phyloP scores from a whole-genome alignment of 75 land plant genomes.

The Pinus albicaulis region DNA sequence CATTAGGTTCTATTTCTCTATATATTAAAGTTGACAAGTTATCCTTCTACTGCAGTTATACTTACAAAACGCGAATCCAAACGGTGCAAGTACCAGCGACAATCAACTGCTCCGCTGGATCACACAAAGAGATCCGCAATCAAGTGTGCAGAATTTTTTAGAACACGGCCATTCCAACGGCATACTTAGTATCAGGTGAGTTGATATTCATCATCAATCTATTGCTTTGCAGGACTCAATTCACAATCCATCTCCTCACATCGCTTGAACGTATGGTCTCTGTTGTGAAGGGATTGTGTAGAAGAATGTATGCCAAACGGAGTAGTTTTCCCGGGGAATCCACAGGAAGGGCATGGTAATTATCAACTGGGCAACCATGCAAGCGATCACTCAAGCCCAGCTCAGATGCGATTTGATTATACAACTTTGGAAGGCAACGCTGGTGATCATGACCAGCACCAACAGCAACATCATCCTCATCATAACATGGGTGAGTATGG shows the following conservation, averaged over 20 bases:
- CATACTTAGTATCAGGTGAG: neutral
- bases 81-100: neutral
- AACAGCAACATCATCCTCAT: neutral
- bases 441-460: neutral
- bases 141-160: neutral
- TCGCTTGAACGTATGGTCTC: neutral
- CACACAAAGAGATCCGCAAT: conserved; percentile 3
- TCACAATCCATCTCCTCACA: neutral
- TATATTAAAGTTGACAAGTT: neutral
- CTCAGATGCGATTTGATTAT: conserved; percentile 1
- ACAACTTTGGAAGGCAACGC: neutral
- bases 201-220: neutral
- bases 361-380: neutral
- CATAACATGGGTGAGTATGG: conserved; percentile 2
- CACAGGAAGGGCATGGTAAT: neutral
- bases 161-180: neutral
- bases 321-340: neutral
- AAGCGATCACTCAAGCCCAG: conserved; percentile 1
- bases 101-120: neutral
- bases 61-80: neutral
- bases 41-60: neutral
- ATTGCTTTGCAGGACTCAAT: neutral
- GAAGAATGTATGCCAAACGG: neutral
- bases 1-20: too few relatives aligned
- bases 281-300: neutral